Evolutionary conservation across 257 asterid species (phyloP), one percentile per base, ranked within the genome.

Genomic region (Perilla frutescens): DNA sequence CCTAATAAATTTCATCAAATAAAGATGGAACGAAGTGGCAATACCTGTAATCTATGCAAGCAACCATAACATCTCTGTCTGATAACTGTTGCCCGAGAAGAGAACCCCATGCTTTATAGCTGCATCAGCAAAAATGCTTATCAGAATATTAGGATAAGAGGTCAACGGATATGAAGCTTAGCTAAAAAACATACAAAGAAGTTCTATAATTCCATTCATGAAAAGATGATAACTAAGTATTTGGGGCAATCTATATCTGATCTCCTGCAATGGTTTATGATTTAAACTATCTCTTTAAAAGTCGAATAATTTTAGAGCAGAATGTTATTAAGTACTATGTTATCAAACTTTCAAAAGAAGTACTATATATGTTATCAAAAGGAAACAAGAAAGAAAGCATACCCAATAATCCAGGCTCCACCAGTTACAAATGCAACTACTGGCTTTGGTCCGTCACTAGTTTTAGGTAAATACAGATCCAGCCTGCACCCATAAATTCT

Each of bases 361-460:
- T 20, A 20, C 26, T 20, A 20, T 20, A 20, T 11, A 58, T 45
- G 44, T 62, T 50, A 41, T 43, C 49, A 44, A 50, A 79, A 58
- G 58, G 44, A 71, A 54, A 40, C 32, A 56, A 47, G 51, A 62
- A 64, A 54, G 49, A 45, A 34, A 43, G 73, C 88, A 60, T 85
- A 95, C 99, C 97, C 99, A 68, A 95, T 90, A 66, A 92, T 83
- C 97, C 99, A 92, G 66, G 99, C 99, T 85, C 99, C 99, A 75
- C 99, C 99, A 20, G 97, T 95, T 73, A 95, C 76, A 73, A 95
- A 95, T 80, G 99, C 99, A 83, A 95, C 87, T 68, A 95, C 98
- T 76, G 99, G 99, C 87, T 92, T 95, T 48, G 90, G 89, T 43
- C 87, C 91, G 8, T 84, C 84, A 12, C 71, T 72, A 72, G 89